Evolutionary conservation across 306 rosid genomes (phyloP).

Genomic region (Ceratonia siliqua): DNA sequence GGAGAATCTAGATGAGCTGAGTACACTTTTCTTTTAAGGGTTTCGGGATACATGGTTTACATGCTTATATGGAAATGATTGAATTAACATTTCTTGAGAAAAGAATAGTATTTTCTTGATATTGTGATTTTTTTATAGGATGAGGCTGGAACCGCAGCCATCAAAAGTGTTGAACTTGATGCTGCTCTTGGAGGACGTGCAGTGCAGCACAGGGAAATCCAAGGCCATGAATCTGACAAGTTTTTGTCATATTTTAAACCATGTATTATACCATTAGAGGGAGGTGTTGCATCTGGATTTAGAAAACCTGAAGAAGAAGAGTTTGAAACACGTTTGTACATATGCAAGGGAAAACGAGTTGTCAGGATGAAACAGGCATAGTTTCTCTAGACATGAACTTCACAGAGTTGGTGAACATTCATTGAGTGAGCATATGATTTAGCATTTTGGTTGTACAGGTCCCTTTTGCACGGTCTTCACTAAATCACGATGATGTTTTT

Average conservation of each 20-base stretch:
- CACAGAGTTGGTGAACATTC: slow-evolving; percentile 27
- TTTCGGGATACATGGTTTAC: slow-evolving; percentile 14
- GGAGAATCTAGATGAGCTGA: slow-evolving; percentile 18
- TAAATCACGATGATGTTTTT: slow-evolving; percentile 98
- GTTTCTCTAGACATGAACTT: slow-evolving; percentile 22
- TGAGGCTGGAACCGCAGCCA: slow-evolving; percentile 99
- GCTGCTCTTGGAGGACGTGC: slow-evolving; percentile 95
- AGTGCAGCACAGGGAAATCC: slow-evolving; percentile 91
- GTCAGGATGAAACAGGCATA: slow-evolving; percentile 90
- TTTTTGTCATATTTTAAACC: slow-evolving; percentile 94
- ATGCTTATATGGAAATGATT: neutral
- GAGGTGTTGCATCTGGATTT: slow-evolving; percentile 95
- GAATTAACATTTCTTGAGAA: neutral
- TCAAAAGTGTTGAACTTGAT: slow-evolving; percentile 93
- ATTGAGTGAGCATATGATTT: slow-evolving; percentile 25
- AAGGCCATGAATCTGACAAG: slow-evolving; percentile 93
- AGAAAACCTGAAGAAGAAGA: slow-evolving; percentile 69
- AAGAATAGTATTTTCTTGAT: slow-evolving; percentile 26
- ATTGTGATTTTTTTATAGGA: slow-evolving; percentile 54
- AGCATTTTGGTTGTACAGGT: slow-evolving; percentile 59
- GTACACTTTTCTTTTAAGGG: slow-evolving; percentile 7
- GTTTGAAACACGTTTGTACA: slow-evolving; percentile 79
- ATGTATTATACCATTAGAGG: slow-evolving; percentile 92
- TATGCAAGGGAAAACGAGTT: slow-evolving; percentile 91
- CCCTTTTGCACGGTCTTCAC: slow-evolving; percentile 92